Base-by-base conservation (phyloP, 768 basidiomycete species). In the Podaxis sp. region DNA sequence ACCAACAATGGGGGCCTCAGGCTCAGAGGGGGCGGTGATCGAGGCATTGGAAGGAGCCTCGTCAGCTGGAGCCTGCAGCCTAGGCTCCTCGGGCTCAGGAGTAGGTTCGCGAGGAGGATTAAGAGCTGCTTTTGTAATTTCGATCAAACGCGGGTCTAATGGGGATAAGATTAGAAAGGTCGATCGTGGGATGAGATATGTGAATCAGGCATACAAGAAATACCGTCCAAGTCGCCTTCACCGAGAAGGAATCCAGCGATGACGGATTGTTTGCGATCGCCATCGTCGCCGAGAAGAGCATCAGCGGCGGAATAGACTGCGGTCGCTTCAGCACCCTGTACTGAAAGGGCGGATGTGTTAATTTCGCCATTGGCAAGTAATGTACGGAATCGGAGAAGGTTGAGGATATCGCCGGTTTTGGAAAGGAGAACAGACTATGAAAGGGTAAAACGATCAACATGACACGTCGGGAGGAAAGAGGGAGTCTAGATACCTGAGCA, bases 121-220 rank as follows among this genome's bases (percentile, higher is more conserved):
- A 46, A 86, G 76, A 63, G 81, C 81, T 4, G 75, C 73, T 38
- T 83, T 73, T 6, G 77, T 78, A 56, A 89, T 83, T 66, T 86
- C 85, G 37, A 81, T 63, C 55, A 92, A 68, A 36, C 87, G 84
- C 7, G 82, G 73, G 72, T 84, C 91, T 93, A 52, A 18, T 52
- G 37, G 46, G 63, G 57, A 62, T n/a, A 57, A 62, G 32, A 9
- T 32, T 48, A 61, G 66, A 55, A 57, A 50, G 28, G 57, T 42
- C 32, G 51, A 55, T 51, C n/a, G 35, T 53, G 23, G 23, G 40
- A 48, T 35, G 23, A 16, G 57, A 35, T 57, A 53, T 50, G 11
- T 36, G 47, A 62, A 61, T 65, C 28, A 47, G 14, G 74, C 86
- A 55, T 72, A 93, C 92, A 88, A 50, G 85, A 67, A 58, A 91